Percentiles rank a stretch among this genome's conserved stretches.
Conservation (phyloP, 352 stramenopile genomes). For the Phytophthora pini region DNA sequence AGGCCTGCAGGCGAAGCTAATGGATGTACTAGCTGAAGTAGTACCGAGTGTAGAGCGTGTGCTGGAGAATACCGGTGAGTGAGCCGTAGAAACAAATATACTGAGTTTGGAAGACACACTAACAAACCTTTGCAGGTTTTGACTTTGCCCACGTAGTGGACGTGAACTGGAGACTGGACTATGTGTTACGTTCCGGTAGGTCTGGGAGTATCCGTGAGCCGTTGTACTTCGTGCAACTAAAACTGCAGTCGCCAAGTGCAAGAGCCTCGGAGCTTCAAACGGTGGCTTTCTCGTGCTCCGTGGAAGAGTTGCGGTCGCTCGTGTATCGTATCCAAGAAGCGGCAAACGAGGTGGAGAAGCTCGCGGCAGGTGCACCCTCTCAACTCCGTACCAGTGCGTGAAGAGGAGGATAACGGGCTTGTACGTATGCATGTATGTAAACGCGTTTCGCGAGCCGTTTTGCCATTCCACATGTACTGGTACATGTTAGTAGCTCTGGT, state of each 20-base stretch:
- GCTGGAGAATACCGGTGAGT: slow-evolving; percentile 46
- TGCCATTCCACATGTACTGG: no score
- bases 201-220: slow-evolving; percentile 63
- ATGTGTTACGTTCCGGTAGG: slow-evolving; percentile 62
- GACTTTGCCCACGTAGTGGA: slow-evolving; percentile 81
- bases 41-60: slow-evolving; percentile 35
- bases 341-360: slow-evolving; percentile 64
- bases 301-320: slow-evolving; percentile 55
- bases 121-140: slow-evolving; percentile 46
- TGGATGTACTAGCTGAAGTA: slow-evolving; percentile 20
- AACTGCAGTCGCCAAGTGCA: slow-evolving; percentile 55
- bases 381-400: slow-evolving; percentile 18
- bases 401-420: not conserved
- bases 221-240: slow-evolving; percentile 72
- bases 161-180: slow-evolving; percentile 76
- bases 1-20: slow-evolving; percentile 29
- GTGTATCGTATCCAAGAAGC: slow-evolving; percentile 79
- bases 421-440: no score
- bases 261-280: slow-evolving; percentile 30
- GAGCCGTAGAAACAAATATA: not conserved
- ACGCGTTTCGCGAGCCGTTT: no score
- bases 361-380: slow-evolving; percentile 31
- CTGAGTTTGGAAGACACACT: not conserved
- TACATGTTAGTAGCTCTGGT: no score
- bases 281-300: slow-evolving; percentile 56